phyloP scores from a whole-genome alignment of 225 moss, liverwort and hornwort genomes.

The Marchantia polymorpha region DNA sequence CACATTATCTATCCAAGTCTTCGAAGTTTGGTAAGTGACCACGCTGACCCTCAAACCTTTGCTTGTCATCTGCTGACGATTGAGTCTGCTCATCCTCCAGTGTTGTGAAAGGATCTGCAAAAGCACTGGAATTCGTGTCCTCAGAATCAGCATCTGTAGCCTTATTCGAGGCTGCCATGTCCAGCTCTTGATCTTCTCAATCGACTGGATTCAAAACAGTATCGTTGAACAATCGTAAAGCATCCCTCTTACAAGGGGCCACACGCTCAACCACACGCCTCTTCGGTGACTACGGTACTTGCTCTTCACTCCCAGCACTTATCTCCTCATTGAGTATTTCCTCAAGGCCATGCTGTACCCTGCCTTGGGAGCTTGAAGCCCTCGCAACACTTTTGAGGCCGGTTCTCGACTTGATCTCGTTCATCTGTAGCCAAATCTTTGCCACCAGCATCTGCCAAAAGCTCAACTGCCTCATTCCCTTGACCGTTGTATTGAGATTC shows the following conservation, averaged over 20 bases:
- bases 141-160: constrained; percentile 24
- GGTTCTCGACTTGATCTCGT: constrained; percentile 14
- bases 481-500: too few species aligned
- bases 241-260: constrained; percentile 25
- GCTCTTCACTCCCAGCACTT: too few species aligned
- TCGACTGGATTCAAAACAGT: constrained; percentile 28
- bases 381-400: constrained; percentile 24
- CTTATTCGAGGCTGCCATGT: constrained; percentile 18
- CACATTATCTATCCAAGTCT: too few species aligned
- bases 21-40: too few species aligned
- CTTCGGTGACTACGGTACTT: too few species aligned
- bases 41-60: too few species aligned
- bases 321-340: constrained; percentile 61
- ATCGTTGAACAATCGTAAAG: constrained; percentile 19
- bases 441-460: too few species aligned
- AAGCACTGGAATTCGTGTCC: constrained; percentile 16
- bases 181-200: constrained; percentile 29
- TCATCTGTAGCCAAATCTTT: constrained; percentile 24
- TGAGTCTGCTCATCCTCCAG: too few species aligned
- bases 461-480: too few species aligned
- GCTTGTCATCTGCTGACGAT: too few species aligned
- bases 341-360: constrained; percentile 59
- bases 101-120: constrained; percentile 15
- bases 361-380: constrained; percentile 48
- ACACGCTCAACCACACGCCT: too few species aligned